Evolutionary conservation across 2,329 filamentous ascomycete genomes (phyloP).

Genomic region (Aspergillus arachidicola): DNA sequence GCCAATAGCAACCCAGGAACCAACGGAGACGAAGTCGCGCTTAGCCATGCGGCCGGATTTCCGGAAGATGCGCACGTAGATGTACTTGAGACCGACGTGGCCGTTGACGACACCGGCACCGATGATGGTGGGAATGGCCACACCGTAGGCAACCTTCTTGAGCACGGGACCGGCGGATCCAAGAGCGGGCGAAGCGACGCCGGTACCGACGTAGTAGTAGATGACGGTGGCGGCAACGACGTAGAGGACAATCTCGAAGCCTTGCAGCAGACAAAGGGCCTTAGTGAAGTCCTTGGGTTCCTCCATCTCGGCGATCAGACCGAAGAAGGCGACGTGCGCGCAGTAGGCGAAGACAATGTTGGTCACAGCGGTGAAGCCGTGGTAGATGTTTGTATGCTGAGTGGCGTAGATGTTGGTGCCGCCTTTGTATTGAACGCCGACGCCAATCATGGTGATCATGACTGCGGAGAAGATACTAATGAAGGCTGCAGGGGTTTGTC

Average conservation of each 20-base stretch:
- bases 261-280: conserved; percentile 63
- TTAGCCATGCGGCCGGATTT: conserved; percentile 57
- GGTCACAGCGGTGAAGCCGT: conserved; percentile 62
- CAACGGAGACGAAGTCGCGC: conserved; percentile 52
- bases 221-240: conserved; percentile 68
- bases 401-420: conserved; percentile 39
- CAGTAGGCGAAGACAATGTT: conserved; percentile 74
- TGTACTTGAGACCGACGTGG: conserved; percentile 66
- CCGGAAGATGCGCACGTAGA: conserved; percentile 65
- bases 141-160: conserved; percentile 66
- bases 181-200: conserved; percentile 66
- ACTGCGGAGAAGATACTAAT: conserved; percentile 67
- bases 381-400: conserved; percentile 49
- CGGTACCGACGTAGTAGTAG: conserved; percentile 66
- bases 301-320: conserved; percentile 66
- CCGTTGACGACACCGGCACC: conserved; percentile 71
- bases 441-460: conserved; percentile 67
- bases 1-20: conserved; percentile 63
- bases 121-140: conserved; percentile 71
- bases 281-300: conserved; percentile 63
- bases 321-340: conserved; percentile 70
- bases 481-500: conserved; percentile 51
- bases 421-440: conserved; percentile 56
- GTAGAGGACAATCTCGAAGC: conserved; percentile 63
- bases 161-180: conserved; percentile 60